Base-by-base conservation (phyloP, 176 grass and related monocot species). In the Ampelocalamus luodianensis region DNA sequence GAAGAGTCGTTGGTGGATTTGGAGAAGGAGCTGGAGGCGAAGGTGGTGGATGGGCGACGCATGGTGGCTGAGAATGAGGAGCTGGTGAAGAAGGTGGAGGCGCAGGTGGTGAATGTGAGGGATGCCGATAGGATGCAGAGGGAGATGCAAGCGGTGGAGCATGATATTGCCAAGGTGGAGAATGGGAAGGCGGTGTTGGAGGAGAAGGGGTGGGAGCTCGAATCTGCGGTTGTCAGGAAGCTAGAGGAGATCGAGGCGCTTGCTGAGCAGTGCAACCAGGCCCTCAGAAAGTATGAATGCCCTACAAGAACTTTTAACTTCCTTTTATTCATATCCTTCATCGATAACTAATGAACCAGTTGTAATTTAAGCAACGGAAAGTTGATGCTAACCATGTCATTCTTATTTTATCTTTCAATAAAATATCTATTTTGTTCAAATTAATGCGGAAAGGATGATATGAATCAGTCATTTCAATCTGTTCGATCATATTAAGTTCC, bases 141-240 rank as follows among this genome's bases (percentile, higher is more conserved):
- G 81, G 93, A 99, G 78, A 86, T 96, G 79, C 90, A 92, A 74
- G 51, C 27, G 0, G 49, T 96, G 22, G 84, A 94, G 8, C 71
- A 72, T 75, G 96, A 96, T 7, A 90, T 96, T 79, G 59, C 85
- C 40, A 89, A 91, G 15, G 26, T 74, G 3, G 85, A 96, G 68
- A 92, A 62, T 61, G 76, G 50, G 9, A 92, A 86, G 56, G 88
- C 24, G 10, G 40, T 16, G 9, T 48, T 88, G 27, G 96, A 96
- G 54, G 93, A 99, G 36, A 92, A 96, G 66, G 80, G 65, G 0
- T 99, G 93, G 96, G 96, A 99, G 72, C 74, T 93, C 40, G 91
- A 99, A n/a, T 84, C 88, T 17, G 51, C 45, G 1, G 66, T 91
- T 58, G 60, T 87, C 32, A 65, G 64, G 17, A 96, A 96, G 72